Base-by-base conservation (phyloP, 192 early-diverging fungal species). In the Geranomyces variabilis region DNA sequence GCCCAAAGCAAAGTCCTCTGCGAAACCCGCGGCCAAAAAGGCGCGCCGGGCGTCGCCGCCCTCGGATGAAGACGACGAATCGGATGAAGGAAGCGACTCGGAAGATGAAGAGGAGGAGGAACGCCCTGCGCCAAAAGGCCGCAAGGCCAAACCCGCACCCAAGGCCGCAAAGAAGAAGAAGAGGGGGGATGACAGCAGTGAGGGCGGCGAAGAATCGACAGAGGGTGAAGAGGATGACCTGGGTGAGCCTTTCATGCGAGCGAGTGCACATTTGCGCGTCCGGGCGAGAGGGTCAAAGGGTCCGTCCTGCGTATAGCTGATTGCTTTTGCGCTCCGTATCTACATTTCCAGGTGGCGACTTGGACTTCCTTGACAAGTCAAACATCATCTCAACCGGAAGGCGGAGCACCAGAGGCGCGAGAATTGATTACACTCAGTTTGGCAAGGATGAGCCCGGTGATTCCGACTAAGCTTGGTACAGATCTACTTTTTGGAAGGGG, bases 361-460 rank as follows among this genome's bases (percentile, higher is more conserved):
- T 88, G 58, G 81, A 81, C 49, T 80, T 75, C 58, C 73, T 92
- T 44, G 89, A 92, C 63, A 83, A 74, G 33, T 81, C 79, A 26
- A 79, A 81, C 71, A 90, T 92, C 67, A 92, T 92, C 66, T 70
- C 71, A 36, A 75, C 76, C 24, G 84, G 88, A 24, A 81, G 91
- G 63, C 80, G 91, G 33, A 33, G 29, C 31, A 92, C 90, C 19
- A 75, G 91, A 45, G 91, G 91, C 15, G 84, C 83, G 61, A 89
- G 86, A 78, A 87, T 92, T 71, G 91, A 92, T 74, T 92, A 80
- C 71, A 83, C 83, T 17, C 80, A 89, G 73, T 90, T 92, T 74
- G 85, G 89, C 57, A 79, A 76, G 46, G 90, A 87, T 61, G 86
- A 28, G 4, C 21, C 19, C 15, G 51, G 4, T 15, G 51, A 55